phyloP scores from a whole-genome alignment of 768 basidiomycete genomes.

The Boletus vinaceobasis region DNA sequence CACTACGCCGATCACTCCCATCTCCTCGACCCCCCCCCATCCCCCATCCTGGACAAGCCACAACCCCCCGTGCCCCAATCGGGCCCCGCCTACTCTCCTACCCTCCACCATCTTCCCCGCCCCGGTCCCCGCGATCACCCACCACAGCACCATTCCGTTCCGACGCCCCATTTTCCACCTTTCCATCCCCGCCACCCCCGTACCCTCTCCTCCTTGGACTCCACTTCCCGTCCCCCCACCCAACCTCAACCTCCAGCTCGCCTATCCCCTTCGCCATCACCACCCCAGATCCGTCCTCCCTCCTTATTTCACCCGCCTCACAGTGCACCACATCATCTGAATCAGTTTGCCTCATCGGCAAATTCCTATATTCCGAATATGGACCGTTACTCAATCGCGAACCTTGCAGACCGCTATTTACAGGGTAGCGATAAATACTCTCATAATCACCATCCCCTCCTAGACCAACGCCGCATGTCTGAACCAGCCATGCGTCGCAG shows the following conservation, averaged over 20 bases:
- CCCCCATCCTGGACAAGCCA: constrained; percentile 38
- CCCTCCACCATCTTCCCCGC: constrained; percentile 30
- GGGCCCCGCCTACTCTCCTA: constrained; percentile 32
- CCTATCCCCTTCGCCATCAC: constrained; percentile 44
- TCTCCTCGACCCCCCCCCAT: constrained; percentile 25
- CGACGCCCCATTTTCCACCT: constrained; percentile 16
- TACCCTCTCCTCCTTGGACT: constrained; percentile 3
- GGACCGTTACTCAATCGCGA: constrained; percentile 37
- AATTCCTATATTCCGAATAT: constrained; percentile 40
- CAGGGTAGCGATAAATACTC: constrained; percentile 36
- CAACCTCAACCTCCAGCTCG: constrained; percentile 1
- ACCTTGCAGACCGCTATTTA: constrained; percentile 41
- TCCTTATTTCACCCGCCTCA: constrained; percentile 39
- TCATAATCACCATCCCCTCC: constrained; percentile 35
- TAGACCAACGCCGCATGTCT: constrained; percentile 68
- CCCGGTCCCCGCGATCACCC: constrained; percentile 32
- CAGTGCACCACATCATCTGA: constrained; percentile 43
- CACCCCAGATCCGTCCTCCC: constrained; percentile 38
- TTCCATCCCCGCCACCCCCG: constrained; percentile 12
- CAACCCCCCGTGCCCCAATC: constrained; percentile 30
- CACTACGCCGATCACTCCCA: constrained; percentile 26
- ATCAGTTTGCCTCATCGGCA: constrained; percentile 42
- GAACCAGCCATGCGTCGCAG: constrained; percentile 53
- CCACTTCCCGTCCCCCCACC: not conserved
- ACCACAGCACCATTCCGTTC: constrained; percentile 6